phyloP scores from a whole-genome alignment of 2,329 filamentous ascomycete genomes.

The Pseudodiploospora longispora region DNA sequence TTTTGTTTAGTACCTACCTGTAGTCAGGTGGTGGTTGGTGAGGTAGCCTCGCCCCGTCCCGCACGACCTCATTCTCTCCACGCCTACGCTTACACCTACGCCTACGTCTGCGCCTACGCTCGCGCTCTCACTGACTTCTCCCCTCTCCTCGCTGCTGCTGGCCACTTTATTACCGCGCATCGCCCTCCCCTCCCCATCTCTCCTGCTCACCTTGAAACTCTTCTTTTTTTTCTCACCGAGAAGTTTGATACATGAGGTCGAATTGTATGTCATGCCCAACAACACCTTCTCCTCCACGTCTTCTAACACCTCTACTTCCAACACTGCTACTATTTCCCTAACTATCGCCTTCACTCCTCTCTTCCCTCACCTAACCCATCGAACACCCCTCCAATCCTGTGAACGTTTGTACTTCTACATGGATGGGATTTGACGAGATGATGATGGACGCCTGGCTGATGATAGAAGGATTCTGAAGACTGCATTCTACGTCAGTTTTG shows the following conservation, averaged over 20 bases:
- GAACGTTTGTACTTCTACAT: too few species aligned
- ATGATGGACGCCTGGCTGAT: constrained; percentile 2
- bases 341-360: background rate
- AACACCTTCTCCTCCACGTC: background rate
- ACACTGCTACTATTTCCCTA: too few species aligned
- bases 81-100: too few species aligned
- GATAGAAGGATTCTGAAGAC: constrained; percentile 2
- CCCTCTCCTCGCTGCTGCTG: background rate
- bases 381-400: background rate
- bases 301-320: too few species aligned
- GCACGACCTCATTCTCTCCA: background rate
- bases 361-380: background rate
- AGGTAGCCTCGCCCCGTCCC: constrained; percentile 9
- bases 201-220: constrained; percentile 8
- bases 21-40: constrained; percentile 8
- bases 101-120: too few species aligned
- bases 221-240: constrained; percentile 10
- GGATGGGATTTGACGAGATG: too few species aligned
- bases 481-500: constrained; percentile 5
- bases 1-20: too few species aligned
- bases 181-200: constrained; percentile 9
- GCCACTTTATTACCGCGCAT: constrained; percentile 11
- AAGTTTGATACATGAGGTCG: constrained; percentile 2
- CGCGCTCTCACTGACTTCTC: too few species aligned
- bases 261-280: constrained; percentile 7